Base-by-base conservation (phyloP, 164 flowering plant species). In the Tetrastigma voinierianum region DNA sequence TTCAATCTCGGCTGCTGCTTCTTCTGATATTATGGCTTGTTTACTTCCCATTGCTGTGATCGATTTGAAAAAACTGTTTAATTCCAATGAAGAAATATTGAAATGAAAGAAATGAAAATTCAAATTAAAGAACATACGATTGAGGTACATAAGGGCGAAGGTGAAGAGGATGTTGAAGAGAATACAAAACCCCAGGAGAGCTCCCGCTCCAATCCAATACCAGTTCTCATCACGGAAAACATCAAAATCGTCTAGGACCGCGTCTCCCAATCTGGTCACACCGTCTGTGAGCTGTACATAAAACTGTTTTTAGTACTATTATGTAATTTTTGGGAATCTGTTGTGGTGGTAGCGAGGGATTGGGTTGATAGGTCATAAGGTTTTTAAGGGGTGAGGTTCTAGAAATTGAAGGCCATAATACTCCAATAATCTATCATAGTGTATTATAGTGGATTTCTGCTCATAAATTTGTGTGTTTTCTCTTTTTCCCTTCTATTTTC, bases 181-280 rank as follows among this genome's bases (percentile, higher is more conserved):
- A 64, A 88, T 15, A 19, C 76, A 74, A 76, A 85, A 91, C 2
- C 90, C 96, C 12, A 87, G 6, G 70, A 94, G 84, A 24, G 87
- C 95, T 19, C 68, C 90, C 14, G 67, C 72, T 14, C 98, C 97
- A 46, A 90, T 94, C 98, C 98, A 94, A 69, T 69, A 91, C 97
- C 96, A 90, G 14, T 81, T 75, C 46, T 59, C 74, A 0, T 87
- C 74, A 7, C 79, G 58, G 59, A 61, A 77, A 45, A 90, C 72
- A 19, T 85, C 85, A 46, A 81, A 72, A 68, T 45, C 78, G 51
- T 78, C 65, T 25, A 88, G 73, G 51, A 88, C 78, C 25, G 68
- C 71, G 9, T 80, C 52, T 4, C 93, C 93, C 69, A 86, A 70
- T 13, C 52, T 69, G 2, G 83, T 83, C 1, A 16, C 43, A 17